phyloP scores from a whole-genome alignment of 2,329 filamentous ascomycete genomes.

The Passalora sequoiae region DNA sequence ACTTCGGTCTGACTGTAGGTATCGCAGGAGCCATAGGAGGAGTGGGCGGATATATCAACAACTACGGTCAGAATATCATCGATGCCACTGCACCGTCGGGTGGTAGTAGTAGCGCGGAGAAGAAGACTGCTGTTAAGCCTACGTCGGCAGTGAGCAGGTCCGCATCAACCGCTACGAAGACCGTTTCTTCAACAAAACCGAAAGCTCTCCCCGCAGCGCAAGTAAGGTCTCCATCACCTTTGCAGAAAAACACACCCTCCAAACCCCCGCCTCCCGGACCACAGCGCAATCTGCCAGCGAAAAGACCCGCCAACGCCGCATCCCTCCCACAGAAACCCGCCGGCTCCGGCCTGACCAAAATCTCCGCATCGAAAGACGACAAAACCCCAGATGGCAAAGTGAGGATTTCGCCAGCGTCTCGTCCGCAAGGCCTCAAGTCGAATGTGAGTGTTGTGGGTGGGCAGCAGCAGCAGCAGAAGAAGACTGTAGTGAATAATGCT shows the following conservation, averaged over 20 bases:
- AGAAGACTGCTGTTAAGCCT: constrained; percentile 26
- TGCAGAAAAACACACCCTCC: not conserved
- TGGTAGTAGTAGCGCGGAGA: constrained; percentile 15
- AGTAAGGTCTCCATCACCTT: not conserved
- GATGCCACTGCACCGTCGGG: constrained; percentile 31
- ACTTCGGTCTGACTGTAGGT: constrained; percentile 26
- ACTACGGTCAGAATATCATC: constrained; percentile 31
- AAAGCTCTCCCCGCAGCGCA: constrained; percentile 7
- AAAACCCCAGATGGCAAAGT: constrained; percentile 19
- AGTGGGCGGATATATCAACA: constrained; percentile 33
- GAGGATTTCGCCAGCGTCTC: constrained; percentile 12
- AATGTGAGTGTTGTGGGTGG: not conserved
- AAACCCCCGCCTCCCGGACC: constrained; percentile 5
- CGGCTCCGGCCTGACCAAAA: constrained; percentile 2
- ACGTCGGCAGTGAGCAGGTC: constrained; percentile 14
- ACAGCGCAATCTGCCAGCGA: constrained; percentile 7
- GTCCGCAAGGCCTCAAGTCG: constrained; percentile 11
- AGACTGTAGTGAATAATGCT: constrained; percentile 4
- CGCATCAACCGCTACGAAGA: constrained; percentile 8
- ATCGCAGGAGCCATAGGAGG: constrained; percentile 33
- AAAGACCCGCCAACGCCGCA: constrained; percentile 8
- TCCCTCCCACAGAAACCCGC: constrained; percentile 2
- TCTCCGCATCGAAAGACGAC: constrained; percentile 12
- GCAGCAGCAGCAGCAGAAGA: not conserved
- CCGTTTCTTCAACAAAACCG: not conserved